These are phyloP conservation scores for Sporothrix luriei DNA, from an alignment of 2,329 filamentous ascomycete genomes.

Conservation along the genomic window DNA sequence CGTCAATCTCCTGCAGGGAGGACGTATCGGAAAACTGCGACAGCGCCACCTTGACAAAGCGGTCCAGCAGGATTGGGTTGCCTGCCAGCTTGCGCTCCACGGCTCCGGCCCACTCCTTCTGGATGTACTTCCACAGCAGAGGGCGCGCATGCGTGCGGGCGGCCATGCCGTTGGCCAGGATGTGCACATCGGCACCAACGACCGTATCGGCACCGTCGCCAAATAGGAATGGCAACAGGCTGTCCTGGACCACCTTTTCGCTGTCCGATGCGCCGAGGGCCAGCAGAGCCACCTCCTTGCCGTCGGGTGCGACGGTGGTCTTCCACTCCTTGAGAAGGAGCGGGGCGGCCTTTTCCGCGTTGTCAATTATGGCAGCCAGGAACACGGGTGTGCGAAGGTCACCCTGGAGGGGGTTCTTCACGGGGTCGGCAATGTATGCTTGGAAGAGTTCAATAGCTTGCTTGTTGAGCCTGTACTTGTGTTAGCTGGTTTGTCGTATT, in stretches of 20 bases:
- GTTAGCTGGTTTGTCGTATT: conserved; percentile 26
- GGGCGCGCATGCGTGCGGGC: conserved; percentile 72
- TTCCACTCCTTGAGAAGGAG: conserved; percentile 83
- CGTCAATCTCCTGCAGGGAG: conserved; percentile 72
- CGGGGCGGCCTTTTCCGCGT: conserved; percentile 69
- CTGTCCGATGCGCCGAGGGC: conserved; percentile 76
- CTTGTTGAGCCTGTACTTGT: conserved; percentile 58
- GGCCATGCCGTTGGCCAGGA: conserved; percentile 71
- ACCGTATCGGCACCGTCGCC: conserved; percentile 65
- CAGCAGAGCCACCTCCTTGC: conserved; percentile 80
- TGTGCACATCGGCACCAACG: conserved; percentile 83
- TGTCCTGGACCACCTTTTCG: conserved; percentile 64
- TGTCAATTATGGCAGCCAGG: conserved; percentile 70
- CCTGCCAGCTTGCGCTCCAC: conserved; percentile 69
- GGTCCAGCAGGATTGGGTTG: conserved; percentile 87
- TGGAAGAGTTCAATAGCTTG: conserved; percentile 81
- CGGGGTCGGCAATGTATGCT: conserved; percentile 71
- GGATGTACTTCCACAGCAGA: conserved; percentile 82
- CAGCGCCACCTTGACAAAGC: conserved; percentile 78
- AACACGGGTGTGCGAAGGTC: conserved; percentile 81
- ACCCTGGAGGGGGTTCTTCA: conserved; percentile 72
- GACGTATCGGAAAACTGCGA: conserved; percentile 74
- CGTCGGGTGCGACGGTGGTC: conserved; percentile 81
- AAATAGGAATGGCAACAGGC: conserved; percentile 76
- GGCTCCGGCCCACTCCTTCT: conserved; percentile 73